These are phyloP conservation scores for Ustilago nuda DNA, from an alignment of 1,284 basidiomycete species.

Conservation along the genomic window DNA sequence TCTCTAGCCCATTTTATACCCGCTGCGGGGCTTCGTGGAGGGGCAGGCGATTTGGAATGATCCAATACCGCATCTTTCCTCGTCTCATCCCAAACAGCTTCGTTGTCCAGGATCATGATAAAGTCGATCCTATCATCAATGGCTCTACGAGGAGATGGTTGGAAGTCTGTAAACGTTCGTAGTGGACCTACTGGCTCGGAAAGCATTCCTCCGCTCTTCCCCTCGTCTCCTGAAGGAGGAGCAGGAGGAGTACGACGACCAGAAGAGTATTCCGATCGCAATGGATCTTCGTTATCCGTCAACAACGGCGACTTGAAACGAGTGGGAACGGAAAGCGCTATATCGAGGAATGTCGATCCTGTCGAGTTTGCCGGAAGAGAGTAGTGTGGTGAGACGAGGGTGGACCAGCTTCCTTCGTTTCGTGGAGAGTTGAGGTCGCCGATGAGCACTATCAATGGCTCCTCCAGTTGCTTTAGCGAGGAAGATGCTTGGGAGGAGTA, in stretches of 20 bases:
- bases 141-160: constrained; percentile 26
- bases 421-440: constrained; percentile 58
- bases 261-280: constrained; percentile 22
- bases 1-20: constrained; percentile 6
- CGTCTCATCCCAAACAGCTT: constrained; percentile 36
- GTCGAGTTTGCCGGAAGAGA: constrained; percentile 18
- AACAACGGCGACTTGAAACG: constrained; percentile 27
- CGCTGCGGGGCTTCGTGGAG: not conserved
- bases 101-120: constrained; percentile 48
- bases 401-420: constrained; percentile 48
- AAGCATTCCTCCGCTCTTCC: constrained; percentile 16
- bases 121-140: constrained; percentile 55
- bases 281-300: constrained; percentile 41
- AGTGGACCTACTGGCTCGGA: constrained; percentile 37
- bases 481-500: not conserved
- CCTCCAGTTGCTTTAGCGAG: not conserved
- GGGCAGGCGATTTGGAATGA: constrained; percentile 20
- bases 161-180: constrained; percentile 52
- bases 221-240: not conserved
- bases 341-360: constrained; percentile 42
- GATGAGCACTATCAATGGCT: constrained; percentile 51
- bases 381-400: constrained; percentile 51
- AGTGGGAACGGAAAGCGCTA: constrained; percentile 44
- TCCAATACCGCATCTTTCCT: constrained; percentile 23
- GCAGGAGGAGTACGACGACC: constrained; percentile 11